Conservation (phyloP, 2,329 filamentous ascomycete species). For the Arthrinium phaeospermum region DNA sequence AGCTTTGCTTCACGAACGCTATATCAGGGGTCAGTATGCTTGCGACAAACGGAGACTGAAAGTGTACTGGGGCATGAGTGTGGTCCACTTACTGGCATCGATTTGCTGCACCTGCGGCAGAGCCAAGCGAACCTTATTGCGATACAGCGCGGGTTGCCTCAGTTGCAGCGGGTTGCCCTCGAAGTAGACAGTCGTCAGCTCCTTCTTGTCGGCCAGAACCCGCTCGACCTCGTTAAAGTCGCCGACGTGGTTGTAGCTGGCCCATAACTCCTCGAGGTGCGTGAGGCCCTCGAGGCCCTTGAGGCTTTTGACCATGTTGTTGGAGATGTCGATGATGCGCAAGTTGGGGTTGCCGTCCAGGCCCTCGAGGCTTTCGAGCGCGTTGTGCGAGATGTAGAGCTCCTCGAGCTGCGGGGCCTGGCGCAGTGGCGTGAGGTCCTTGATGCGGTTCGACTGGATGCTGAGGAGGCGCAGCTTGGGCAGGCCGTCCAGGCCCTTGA, state of each 20-base stretch:
- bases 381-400: slow-evolving; percentile 94
- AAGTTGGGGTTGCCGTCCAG: slow-evolving; percentile 72
- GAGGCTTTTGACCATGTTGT: slow-evolving; percentile 81
- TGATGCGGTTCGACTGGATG: slow-evolving; percentile 94
- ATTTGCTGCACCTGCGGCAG: slow-evolving; percentile 91
- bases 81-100: slow-evolving; percentile 80
- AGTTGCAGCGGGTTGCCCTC: slow-evolving; percentile 92
- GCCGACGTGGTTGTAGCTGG: slow-evolving; percentile 81
- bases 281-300: slow-evolving; percentile 71
- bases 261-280: slow-evolving; percentile 90
- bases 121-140: slow-evolving; percentile 90
- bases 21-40: background rate
- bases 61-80: no score
- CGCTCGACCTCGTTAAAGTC: slow-evolving; percentile 85
- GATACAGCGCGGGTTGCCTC: slow-evolving; percentile 79
- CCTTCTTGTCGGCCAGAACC: slow-evolving; percentile 77
- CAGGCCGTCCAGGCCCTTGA: slow-evolving; percentile 77
- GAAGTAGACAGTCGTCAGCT: slow-evolving; percentile 90
- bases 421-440: slow-evolving; percentile 76
- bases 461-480: slow-evolving; percentile 85
- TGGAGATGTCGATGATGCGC: slow-evolving; percentile 84
- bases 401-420: slow-evolving; percentile 81
- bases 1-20: slow-evolving; percentile 34
- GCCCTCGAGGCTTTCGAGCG: slow-evolving; percentile 77
- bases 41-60: background rate